phyloP scores from a whole-genome alignment of 306 rosid genomes.

The Rosa persica region DNA sequence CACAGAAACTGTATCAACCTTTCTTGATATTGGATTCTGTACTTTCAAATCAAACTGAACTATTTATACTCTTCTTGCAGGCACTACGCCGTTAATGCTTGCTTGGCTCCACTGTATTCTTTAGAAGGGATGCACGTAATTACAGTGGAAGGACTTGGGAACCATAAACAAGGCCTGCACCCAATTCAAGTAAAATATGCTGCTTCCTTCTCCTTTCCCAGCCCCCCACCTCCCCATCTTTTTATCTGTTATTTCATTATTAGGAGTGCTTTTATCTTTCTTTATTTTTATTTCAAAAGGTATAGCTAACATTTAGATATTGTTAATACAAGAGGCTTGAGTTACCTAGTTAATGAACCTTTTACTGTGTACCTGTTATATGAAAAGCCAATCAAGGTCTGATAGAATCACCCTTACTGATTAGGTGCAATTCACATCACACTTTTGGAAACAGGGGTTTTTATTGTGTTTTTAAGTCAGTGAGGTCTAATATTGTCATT shows the following conservation, averaged over 20 bases:
- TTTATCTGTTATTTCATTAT: neutral
- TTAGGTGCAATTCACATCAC: neutral
- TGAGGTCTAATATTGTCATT: neutral
- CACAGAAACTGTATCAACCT: neutral
- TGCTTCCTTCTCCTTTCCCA: neutral
- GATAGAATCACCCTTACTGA: neutral
- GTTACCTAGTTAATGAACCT: neutral
- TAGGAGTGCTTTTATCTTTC: neutral
- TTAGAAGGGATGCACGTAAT: constrained; percentile 97
- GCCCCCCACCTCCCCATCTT: neutral
- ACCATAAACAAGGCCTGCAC: constrained; percentile 73
- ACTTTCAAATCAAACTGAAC: constrained; percentile 21
- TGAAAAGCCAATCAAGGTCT: neutral
- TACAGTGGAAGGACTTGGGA: constrained; percentile 92
- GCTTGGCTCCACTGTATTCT: constrained; percentile 92
- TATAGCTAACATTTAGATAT: neutral
- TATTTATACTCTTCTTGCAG: constrained; percentile 45
- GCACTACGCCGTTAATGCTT: constrained; percentile 91
- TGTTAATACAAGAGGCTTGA: neutral
- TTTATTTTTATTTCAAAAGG: neutral
- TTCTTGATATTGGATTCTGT: neutral
- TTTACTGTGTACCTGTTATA: neutral
- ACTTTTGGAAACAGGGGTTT: neutral
- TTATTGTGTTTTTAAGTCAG: neutral
- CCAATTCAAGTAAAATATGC: constrained; percentile 73